These are phyloP conservation scores for Fusarium chuoi DNA, from an alignment of 2,329 filamentous ascomycete species.

Conservation along the genomic window DNA sequence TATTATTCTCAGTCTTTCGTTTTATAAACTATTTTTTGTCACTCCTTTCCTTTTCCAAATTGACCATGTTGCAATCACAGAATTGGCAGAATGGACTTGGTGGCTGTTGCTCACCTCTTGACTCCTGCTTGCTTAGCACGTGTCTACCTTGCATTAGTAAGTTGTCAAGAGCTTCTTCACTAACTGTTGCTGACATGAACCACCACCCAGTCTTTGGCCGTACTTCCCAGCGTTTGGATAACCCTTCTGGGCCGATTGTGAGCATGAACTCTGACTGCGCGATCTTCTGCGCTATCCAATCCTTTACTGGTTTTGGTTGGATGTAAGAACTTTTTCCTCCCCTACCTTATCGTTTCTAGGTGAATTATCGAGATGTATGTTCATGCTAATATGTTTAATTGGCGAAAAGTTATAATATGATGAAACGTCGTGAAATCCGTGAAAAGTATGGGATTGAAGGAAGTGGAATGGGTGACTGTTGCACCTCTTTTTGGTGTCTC, in stretches of 20 bases:
- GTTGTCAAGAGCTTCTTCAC: background rate
- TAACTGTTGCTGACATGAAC: background rate
- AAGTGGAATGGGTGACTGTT: slow-evolving; percentile 12
- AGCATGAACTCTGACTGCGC: background rate
- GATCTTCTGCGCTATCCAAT: background rate
- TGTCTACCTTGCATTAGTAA: background rate
- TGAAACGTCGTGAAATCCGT: background rate
- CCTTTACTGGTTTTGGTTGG: background rate
- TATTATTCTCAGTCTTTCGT: background rate
- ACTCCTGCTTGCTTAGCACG: background rate
- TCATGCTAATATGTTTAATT: background rate
- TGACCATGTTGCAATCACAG: background rate
- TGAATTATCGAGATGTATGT: background rate
- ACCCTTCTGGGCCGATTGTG: background rate
- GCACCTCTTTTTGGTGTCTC: slow-evolving; percentile 13
- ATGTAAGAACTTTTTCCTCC: background rate
- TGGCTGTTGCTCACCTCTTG: background rate
- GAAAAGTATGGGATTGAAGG: slow-evolving; percentile 15
- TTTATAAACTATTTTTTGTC: background rate
- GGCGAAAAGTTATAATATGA: background rate
- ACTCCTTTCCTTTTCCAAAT: background rate
- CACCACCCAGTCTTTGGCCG: background rate
- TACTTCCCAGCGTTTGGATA: background rate
- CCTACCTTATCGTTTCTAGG: too few relatives aligned
- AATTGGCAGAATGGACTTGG: background rate